Conservation (phyloP, 2,329 filamentous ascomycete genomes). For the Fusarium nurragi region DNA sequence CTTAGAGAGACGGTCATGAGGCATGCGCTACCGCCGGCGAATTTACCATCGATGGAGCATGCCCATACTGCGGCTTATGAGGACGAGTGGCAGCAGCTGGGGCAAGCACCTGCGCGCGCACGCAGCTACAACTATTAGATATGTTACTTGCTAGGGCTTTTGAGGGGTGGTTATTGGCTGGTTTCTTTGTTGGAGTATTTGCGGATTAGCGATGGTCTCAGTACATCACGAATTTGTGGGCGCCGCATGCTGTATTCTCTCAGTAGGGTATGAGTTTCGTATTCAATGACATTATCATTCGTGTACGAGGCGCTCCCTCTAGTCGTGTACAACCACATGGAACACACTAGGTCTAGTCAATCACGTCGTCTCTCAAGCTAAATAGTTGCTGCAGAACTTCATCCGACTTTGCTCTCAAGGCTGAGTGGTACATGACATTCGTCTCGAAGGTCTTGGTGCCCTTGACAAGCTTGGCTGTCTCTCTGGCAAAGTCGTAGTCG, state of each 20-base stretch:
- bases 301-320: neutral
- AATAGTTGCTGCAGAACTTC: conserved; percentile 83
- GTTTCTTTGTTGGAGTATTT: neutral
- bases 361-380: conserved; percentile 74
- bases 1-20: conserved; percentile 58
- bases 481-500: conserved; percentile 75
- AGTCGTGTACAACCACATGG: neutral
- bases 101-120: conserved; percentile 1
- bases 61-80: conserved; percentile 13
- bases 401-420: conserved; percentile 75
- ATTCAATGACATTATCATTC: conserved; percentile 5
- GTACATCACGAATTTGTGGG: neutral
- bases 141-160: neutral
- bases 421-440: conserved; percentile 89
- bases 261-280: neutral
- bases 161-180: neutral
- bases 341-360: conserved; percentile 57
- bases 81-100: conserved; percentile 17
- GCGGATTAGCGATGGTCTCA: neutral
- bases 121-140: neutral
- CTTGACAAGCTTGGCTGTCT: conserved; percentile 78
- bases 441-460: conserved; percentile 84
- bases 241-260: neutral
- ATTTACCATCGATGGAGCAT: conserved; percentile 58
- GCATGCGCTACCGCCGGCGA: conserved; percentile 48